phyloP scores from a whole-genome alignment of 2,329 filamentous ascomycete species.

The Penicillium psychrosexuale region DNA sequence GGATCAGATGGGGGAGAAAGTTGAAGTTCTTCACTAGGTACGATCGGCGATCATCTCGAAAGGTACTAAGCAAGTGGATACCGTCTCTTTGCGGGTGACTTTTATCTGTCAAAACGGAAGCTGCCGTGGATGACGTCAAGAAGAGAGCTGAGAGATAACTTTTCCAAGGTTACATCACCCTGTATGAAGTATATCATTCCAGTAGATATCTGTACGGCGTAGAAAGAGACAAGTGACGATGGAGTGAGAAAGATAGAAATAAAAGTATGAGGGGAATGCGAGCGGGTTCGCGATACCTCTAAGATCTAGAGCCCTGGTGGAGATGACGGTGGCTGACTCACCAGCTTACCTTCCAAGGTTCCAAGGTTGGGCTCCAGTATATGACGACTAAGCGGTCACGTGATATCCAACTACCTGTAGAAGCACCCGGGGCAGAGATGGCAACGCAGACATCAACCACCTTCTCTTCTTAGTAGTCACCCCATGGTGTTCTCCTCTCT shows the following conservation, averaged over 20 bases:
- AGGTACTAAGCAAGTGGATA: conserved; percentile 4
- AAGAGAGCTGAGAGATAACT: background rate
- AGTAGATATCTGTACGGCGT: background rate
- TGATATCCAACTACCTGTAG: too few species aligned
- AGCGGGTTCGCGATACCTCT: background rate
- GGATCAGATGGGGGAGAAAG: background rate
- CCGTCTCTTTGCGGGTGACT: conserved; percentile 7
- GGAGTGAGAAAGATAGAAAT: background rate
- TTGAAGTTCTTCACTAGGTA: conserved; percentile 9
- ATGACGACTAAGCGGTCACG: too few species aligned
- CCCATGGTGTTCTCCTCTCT: too few species aligned
- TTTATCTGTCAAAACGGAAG: conserved; percentile 1
- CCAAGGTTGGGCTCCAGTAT: too few species aligned
- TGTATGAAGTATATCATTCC: background rate
- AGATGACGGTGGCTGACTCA: background rate
- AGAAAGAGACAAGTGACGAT: background rate
- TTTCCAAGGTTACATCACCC: background rate
- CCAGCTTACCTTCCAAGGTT: background rate
- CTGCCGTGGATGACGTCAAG: conserved; percentile 24
- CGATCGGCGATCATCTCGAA: conserved; percentile 19
- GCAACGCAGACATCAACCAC: too few species aligned
- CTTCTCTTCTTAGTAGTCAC: too few species aligned
- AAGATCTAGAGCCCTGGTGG: background rate
- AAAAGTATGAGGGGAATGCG: background rate
- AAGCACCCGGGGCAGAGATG: too few species aligned